These are phyloP conservation scores for Globisporangium viniferum DNA, from an alignment of 352 stramenopile genomes.

Conservation along the genomic window DNA sequence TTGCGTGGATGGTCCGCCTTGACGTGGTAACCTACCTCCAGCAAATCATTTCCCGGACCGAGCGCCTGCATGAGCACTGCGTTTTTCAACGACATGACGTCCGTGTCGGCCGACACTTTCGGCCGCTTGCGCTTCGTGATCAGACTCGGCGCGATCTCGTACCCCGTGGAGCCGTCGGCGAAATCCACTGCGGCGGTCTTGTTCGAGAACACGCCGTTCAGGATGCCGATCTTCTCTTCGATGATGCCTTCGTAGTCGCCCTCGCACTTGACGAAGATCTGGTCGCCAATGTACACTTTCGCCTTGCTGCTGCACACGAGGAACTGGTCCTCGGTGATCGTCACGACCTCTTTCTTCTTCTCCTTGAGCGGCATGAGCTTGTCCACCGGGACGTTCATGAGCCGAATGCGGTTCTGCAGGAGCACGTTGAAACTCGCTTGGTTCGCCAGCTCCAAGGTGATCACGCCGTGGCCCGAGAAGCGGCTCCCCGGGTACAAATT, in stretches of 20 bases:
- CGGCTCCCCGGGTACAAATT: conserved; percentile 69
- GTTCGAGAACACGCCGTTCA: conserved; percentile 80
- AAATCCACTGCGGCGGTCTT: conserved; percentile 72
- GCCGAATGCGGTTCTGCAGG: conserved; percentile 59
- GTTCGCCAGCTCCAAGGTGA: conserved; percentile 47
- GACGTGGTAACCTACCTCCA: conserved; percentile 73
- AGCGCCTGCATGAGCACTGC: conserved; percentile 66
- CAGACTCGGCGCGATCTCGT: conserved; percentile 48
- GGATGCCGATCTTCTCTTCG: conserved; percentile 63
- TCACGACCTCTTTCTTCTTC: conserved; percentile 50
- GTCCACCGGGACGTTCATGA: conserved; percentile 65
- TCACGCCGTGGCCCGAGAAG: conserved; percentile 56
- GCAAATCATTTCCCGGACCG: conserved; percentile 18
- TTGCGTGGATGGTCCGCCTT: conserved; percentile 68
- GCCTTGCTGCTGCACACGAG: conserved; percentile 55
- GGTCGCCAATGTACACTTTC: conserved; percentile 76
- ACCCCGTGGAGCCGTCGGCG: conserved; percentile 69
- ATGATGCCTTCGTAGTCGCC: conserved; percentile 43
- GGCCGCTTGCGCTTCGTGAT: conserved; percentile 58
- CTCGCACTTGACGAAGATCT: conserved; percentile 67
- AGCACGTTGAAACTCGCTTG: conserved; percentile 54
- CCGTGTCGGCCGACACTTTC: conserved; percentile 38
- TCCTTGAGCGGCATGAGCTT: conserved; percentile 58
- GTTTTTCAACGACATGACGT: conserved; percentile 72
- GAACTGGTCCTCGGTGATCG: conserved; percentile 74